These are phyloP conservation scores for Thraustochytrium sp. DNA, from an alignment of 352 stramenopile species.

Conservation along the genomic window DNA sequence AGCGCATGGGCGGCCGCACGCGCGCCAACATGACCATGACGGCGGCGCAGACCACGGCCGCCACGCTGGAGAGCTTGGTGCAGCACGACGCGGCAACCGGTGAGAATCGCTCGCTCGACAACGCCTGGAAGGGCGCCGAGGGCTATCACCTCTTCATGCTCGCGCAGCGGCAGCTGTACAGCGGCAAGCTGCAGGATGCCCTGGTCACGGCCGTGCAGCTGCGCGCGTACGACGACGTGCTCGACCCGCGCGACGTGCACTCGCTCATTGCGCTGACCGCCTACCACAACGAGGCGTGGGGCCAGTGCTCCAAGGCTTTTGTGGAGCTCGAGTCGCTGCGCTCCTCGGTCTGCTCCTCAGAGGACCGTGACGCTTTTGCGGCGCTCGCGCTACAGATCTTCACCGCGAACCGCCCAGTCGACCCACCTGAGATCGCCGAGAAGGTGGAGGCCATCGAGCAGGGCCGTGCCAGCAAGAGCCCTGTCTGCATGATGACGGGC, in stretches of 20 bases:
- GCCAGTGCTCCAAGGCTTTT: constrained; percentile 76
- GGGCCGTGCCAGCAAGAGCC: not conserved
- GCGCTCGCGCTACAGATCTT: constrained; percentile 20
- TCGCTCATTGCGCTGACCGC: constrained; percentile 81
- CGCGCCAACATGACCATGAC: constrained; percentile 82
- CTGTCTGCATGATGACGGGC: constrained; percentile 30
- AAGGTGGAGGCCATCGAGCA: not conserved
- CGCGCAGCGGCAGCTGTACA: constrained; percentile 81
- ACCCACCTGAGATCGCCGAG: constrained; percentile 3
- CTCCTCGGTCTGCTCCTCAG: not conserved
- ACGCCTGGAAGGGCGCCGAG: constrained; percentile 83
- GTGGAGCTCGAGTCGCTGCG: constrained; percentile 73
- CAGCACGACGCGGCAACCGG: constrained; percentile 31
- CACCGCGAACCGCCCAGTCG: constrained; percentile 2
- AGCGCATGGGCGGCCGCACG: constrained; percentile 61
- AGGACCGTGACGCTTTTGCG: constrained; percentile 2
- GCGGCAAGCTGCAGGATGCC: constrained; percentile 66
- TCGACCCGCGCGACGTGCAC: constrained; percentile 81
- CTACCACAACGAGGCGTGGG: constrained; percentile 80
- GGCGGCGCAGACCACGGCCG: constrained; percentile 60
- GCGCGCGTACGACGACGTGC: constrained; percentile 79
- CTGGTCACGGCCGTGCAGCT: constrained; percentile 77
- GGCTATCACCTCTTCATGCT: constrained; percentile 87
- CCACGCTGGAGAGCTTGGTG: constrained; percentile 39
- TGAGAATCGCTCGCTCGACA: constrained; percentile 62